Base-by-base conservation (phyloP, 2,329 filamentous ascomycete species). In the Colletotrichum agaves region DNA sequence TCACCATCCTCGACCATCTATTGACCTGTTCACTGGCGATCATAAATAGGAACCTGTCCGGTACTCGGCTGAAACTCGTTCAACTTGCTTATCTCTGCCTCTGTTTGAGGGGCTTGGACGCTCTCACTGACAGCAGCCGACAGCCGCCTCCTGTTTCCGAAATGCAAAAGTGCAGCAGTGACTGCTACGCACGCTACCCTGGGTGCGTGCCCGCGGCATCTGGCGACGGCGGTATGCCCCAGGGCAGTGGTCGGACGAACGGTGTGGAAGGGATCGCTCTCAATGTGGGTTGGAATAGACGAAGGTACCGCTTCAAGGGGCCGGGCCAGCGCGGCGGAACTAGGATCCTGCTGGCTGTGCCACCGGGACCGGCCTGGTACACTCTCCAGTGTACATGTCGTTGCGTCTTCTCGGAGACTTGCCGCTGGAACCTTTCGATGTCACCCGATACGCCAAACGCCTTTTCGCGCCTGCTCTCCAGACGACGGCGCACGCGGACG, bases 231-330 rank as follows among this genome's bases (percentile, higher is more conserved):
- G 35, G 44, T 35, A 59, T 44, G 52, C 61, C 64, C 64, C 61
- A 59, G 53, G 53, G 37, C 12, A 58, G 60, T 23, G 60, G 61
- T 67, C 53, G 61, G 53, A 52, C 64, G 53, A 59, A 59, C 53
- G 19, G 61, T 59, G 64, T 64, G 61, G 53, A 39, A 64, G 64
- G 44, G 64, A 67, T 67, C 53, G 64, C 64, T 67, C 64, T 37
- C 17, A 12, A 64, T 43, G 53, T 64, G 64, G 64, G 61, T 53
- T 67, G 46, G 47, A 49, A 67, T 67, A 69, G 62, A 69, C 67
- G 67, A 69, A 67, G 63, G 50, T 56, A 37, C 56, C 67, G 66
- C 66, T 69, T 69, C 66, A 69, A 69, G 66, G 66, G 63, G 61
- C 61, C 56, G 63, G 43, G 41, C 47, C 61, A 68, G 61, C 65